Conservation (phyloP, 257 asterid species). For the Solanum appendiculatum region DNA sequence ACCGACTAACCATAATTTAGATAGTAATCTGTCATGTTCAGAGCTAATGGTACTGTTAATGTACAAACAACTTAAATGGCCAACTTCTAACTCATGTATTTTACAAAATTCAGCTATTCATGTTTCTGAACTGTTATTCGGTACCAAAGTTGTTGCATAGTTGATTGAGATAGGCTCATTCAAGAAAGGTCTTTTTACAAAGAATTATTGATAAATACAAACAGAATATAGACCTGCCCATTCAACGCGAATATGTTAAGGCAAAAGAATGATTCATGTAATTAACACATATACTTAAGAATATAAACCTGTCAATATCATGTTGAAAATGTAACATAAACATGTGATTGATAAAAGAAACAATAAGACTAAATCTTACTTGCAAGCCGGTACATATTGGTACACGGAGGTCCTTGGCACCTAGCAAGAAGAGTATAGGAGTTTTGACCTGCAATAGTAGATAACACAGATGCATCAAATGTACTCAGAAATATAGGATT, state of each 20-base stretch:
- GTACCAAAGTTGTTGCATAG: background rate
- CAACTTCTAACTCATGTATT: background rate
- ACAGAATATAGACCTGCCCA: background rate
- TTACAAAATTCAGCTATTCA: background rate
- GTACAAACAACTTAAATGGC: background rate
- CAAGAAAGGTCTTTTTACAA: background rate
- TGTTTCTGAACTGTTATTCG: background rate
- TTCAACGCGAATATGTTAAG: background rate
- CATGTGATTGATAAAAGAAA: background rate
- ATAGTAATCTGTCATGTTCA: background rate
- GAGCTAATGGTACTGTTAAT: background rate
- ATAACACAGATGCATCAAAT: background rate
- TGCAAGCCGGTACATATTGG: conserved; percentile 79
- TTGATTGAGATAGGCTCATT: background rate
- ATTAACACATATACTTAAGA: background rate
- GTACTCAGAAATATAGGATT: background rate
- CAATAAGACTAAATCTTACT: conserved; percentile 25
- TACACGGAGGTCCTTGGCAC: conserved; percentile 90
- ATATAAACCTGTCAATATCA: background rate
- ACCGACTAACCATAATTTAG: background rate
- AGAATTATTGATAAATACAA: background rate
- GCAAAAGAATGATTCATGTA: background rate
- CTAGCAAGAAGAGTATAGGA: conserved; percentile 68
- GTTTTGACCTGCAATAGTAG: conserved; percentile 67
- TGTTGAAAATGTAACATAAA: background rate